Evolutionary conservation across 768 basidiomycete genomes (phyloP), one percentile per base, ranked within the genome.

Genomic region (Lactarius hengduanensis): DNA sequence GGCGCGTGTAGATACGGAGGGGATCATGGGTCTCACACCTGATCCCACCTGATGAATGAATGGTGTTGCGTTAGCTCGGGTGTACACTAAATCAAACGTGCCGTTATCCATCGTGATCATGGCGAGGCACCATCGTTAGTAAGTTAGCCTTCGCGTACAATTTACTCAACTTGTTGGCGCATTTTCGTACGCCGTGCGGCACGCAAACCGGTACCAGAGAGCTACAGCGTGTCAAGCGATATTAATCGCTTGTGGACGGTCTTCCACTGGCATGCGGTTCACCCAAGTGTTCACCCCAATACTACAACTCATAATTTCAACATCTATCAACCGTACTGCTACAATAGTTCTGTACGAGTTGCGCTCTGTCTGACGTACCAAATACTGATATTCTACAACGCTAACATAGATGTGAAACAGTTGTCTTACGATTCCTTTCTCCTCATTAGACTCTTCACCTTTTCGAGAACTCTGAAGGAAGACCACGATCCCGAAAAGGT

Each of bases 381-480:
- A 30, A 7, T 30, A 30, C 30, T 30, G 30, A 30, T 30, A 30
- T 30, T 30, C 30, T 30, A 30, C 30, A 6, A 1, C 32, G 32
- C 6, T 30, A 6, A 30, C 30, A 6, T 5, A 30, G 30, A 32
- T 32, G 32, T 32, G 32, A 32, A 32, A 32, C 6, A 32, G 32
- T 32, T 32, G 32, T 32, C 32, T 32, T 32, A 32, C 6, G 8
- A 32, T 32, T 32, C 32, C 6, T 30, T 30, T 6, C 57, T 79
- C 80, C 7, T 77, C 74, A 95, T 96, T 32, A 32, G 32, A 98
- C 77, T 78, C 70, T 86, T 90, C 4, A 90, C 85, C 45, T 79
- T 76, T 65, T 89, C 84, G 43, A 98, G 78, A 70, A 93, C 95
- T 34, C 81, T 83, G 74, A 98, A 98, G 0, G 94, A 96, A 0